phyloP scores from a whole-genome alignment of 2,329 filamentous ascomycete genomes.

The Fusarium coicis region DNA sequence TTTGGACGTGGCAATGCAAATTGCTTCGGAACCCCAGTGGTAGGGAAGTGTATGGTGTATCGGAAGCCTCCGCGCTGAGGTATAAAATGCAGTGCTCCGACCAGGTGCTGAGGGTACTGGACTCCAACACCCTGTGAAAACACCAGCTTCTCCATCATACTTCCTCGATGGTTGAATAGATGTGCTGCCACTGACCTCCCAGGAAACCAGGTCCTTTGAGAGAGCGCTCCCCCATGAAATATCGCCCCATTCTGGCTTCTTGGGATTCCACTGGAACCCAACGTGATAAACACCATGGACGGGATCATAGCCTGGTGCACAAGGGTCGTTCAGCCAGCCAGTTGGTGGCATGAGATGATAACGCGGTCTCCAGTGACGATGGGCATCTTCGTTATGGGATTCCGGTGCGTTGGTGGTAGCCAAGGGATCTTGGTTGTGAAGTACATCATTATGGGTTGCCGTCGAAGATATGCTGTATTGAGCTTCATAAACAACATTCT shows the following conservation, averaged over 20 bases:
- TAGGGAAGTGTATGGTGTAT: neutral
- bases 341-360: neutral
- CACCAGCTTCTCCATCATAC: neutral
- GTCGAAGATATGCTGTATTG: neutral
- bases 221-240: neutral
- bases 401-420: neutral
- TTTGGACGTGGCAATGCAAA: neutral
- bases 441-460: neutral
- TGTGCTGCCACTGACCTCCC: neutral
- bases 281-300: neutral
- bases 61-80: neutral
- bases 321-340: neutral
- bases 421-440: neutral
- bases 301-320: neutral
- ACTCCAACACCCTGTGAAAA: neutral
- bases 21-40: neutral
- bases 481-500: neutral
- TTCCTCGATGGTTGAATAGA: neutral
- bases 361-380: neutral
- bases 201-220: neutral
- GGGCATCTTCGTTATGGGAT: neutral
- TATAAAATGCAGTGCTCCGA: neutral
- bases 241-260: neutral
- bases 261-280: neutral
- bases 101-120: neutral